Evolutionary conservation across 176 grass and related monocot genomes (phyloP).

Genomic region (Bothriochloa decipiens): DNA sequence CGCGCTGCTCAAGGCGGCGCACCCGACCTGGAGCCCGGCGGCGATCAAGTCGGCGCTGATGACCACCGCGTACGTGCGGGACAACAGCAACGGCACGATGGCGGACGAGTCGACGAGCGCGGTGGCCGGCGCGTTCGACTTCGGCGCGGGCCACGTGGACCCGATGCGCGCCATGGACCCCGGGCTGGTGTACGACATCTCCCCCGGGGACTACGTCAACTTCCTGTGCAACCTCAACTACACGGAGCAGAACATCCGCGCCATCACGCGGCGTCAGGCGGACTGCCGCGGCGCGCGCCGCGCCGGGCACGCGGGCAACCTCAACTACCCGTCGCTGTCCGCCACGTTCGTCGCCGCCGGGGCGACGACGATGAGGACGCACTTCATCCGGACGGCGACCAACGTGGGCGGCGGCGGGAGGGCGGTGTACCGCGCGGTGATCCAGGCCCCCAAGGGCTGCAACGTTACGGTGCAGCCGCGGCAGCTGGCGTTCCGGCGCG

Average conservation of each 20-base stretch:
- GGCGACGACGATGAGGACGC: conserved; percentile 46
- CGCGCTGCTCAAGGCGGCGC: conserved; percentile 91
- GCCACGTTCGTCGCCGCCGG: conserved; percentile 57
- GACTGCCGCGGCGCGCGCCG: conserved; percentile 67
- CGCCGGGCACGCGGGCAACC: conserved; percentile 70
- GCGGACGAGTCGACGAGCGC: conserved; percentile 73
- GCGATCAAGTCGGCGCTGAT: conserved; percentile 95
- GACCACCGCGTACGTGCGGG: conserved; percentile 75
- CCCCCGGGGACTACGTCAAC: conserved; percentile 53
- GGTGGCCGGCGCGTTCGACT: conserved; percentile 67
- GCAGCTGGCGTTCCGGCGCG: conserved; percentile 68
- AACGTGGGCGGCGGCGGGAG: conserved; percentile 55
- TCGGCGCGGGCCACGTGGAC: conserved; percentile 84
- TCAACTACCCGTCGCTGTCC: conserved; percentile 82
- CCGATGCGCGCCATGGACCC: conserved; percentile 96
- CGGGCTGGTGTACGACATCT: conserved; percentile 80
- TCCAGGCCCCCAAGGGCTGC: conserved; percentile 62
- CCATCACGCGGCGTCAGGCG: conserved; percentile 65
- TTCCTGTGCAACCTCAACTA: conserved; percentile 95
- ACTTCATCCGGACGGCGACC: conserved; percentile 83
- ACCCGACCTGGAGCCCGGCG: conserved; percentile 77
- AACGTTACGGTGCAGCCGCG: conserved; percentile 71
- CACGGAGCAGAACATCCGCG: conserved; percentile 81
- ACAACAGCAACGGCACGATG: conserved; percentile 77
- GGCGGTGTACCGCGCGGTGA: conserved; percentile 51